Conservation (phyloP, 2,329 filamentous ascomycete species). For the Cucurbitaria berberidis region DNA sequence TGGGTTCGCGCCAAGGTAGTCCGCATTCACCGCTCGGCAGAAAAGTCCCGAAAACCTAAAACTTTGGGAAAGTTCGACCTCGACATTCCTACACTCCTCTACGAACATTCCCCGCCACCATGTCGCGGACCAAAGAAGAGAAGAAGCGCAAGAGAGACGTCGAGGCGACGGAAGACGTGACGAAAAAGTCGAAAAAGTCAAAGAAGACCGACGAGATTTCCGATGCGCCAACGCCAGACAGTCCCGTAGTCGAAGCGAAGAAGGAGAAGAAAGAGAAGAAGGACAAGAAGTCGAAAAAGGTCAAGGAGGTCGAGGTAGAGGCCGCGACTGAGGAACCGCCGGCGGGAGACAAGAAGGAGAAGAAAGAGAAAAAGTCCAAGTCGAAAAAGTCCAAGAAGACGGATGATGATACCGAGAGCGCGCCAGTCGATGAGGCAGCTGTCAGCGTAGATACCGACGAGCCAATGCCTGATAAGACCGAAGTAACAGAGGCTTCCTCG, state of each 20-base stretch:
- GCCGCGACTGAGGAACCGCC: constrained; percentile 1
- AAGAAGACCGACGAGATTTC: constrained; percentile 28
- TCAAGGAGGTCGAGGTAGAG: constrained; percentile 15
- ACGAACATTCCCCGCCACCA: constrained; percentile 4
- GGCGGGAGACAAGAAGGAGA: constrained; percentile 18
- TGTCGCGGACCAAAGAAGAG: constrained; percentile 34
- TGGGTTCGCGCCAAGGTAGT: constrained; percentile 23
- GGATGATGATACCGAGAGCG: constrained; percentile 17
- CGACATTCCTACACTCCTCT: constrained; percentile 9
- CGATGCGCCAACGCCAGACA: constrained; percentile 20
- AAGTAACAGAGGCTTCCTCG: constrained; percentile 8
- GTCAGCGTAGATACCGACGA: constrained; percentile 21
- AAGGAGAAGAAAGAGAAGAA: constrained; percentile 28
- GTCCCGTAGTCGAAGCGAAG: constrained; percentile 19
- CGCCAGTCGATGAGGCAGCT: constrained; percentile 18
- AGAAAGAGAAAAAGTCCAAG: constrained; percentile 28
- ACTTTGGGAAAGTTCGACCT: constrained; percentile 13
- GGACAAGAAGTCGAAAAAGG: constrained; percentile 32
- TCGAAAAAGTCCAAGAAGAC: constrained; percentile 33
- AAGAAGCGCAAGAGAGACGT: constrained; percentile 46
- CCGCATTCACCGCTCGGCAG: constrained; percentile 31
- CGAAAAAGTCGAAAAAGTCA: constrained; percentile 43
- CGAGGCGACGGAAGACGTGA: constrained; percentile 30
- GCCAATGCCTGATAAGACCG: constrained; percentile 26
- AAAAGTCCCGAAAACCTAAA: constrained; percentile 26